phyloP scores from a whole-genome alignment of 2,329 filamentous ascomycete species.

The Pyrenophora tritici-repentis region DNA sequence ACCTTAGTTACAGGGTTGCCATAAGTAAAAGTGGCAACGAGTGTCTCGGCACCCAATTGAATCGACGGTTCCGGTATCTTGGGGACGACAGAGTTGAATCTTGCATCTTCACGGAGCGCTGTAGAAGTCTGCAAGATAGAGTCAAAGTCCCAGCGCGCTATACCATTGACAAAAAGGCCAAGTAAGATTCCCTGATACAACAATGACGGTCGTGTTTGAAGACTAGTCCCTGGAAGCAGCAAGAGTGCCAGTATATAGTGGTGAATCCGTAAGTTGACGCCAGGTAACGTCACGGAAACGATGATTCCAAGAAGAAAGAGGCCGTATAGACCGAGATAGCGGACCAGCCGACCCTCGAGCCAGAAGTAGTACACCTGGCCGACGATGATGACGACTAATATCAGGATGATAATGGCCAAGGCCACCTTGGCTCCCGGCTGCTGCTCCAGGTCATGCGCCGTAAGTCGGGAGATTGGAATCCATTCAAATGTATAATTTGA shows the following conservation, averaged over 20 bases:
- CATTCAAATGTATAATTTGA: conserved; percentile 94
- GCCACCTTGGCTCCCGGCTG: conserved; percentile 88
- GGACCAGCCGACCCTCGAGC: conserved; percentile 77
- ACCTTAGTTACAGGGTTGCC: conserved; percentile 53
- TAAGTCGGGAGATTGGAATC: conserved; percentile 90
- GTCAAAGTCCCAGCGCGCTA: conserved; percentile 47
- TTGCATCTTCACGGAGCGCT: conserved; percentile 64
- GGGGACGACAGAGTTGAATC: conserved; percentile 64
- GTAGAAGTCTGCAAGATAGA: conserved; percentile 79
- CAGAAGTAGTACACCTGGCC: conserved; percentile 87
- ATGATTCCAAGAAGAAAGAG: conserved; percentile 69
- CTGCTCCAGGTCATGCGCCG: conserved; percentile 80
- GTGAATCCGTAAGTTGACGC: conserved; percentile 82
- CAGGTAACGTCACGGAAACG: conserved; percentile 71
- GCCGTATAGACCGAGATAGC: conserved; percentile 77
- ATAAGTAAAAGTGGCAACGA: conserved; percentile 64
- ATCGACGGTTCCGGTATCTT: conserved; percentile 32
- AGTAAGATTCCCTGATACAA: conserved; percentile 45
- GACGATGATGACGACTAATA: conserved; percentile 68
- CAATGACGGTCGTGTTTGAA: conserved; percentile 44
- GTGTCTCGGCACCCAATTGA: conserved; percentile 48
- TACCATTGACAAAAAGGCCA: conserved; percentile 45
- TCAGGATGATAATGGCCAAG: conserved; percentile 73
- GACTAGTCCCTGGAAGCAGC: conserved; percentile 41
- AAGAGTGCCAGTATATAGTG: conserved; percentile 59